Evolutionary conservation across 257 asterid species (phyloP).

Genomic region (Capsicum rhomboideum): DNA sequence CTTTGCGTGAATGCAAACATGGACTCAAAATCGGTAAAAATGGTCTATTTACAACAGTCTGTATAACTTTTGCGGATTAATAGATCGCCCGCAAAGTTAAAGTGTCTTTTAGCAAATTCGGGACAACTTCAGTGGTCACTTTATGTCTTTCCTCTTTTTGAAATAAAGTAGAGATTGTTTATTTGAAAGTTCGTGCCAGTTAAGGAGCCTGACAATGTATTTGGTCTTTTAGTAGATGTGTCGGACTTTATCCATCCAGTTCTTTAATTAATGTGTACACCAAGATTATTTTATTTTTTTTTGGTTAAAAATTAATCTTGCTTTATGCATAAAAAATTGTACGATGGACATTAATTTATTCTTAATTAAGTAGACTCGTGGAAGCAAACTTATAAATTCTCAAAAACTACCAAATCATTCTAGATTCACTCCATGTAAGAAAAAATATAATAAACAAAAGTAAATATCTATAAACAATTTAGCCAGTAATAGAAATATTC

Average conservation of each 20-base stretch:
- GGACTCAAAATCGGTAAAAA: too few relatives aligned
- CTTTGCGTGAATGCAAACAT: too few relatives aligned
- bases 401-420: slow-evolving; percentile 1
- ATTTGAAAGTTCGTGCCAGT: too few relatives aligned
- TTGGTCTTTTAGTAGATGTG: neutral
- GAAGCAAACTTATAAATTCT: neutral
- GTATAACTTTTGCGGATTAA: too few relatives aligned
- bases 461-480: neutral
- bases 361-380: neutral
- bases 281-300: neutral
- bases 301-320: neutral
- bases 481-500: neutral
- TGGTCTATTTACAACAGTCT: too few relatives aligned
- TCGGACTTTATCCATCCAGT: neutral
- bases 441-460: neutral
- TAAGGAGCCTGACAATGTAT: too few relatives aligned
- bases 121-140: too few relatives aligned
- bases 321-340: neutral
- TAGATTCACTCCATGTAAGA: neutral
- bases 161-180: too few relatives aligned
- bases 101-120: too few relatives aligned
- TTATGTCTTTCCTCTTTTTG: too few relatives aligned
- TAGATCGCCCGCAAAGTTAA: too few relatives aligned
- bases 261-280: neutral
- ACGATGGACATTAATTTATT: neutral